These are phyloP conservation scores for Aspergillus cejpii DNA, from an alignment of 2,329 filamentous ascomycete genomes.

Conservation along the genomic window DNA sequence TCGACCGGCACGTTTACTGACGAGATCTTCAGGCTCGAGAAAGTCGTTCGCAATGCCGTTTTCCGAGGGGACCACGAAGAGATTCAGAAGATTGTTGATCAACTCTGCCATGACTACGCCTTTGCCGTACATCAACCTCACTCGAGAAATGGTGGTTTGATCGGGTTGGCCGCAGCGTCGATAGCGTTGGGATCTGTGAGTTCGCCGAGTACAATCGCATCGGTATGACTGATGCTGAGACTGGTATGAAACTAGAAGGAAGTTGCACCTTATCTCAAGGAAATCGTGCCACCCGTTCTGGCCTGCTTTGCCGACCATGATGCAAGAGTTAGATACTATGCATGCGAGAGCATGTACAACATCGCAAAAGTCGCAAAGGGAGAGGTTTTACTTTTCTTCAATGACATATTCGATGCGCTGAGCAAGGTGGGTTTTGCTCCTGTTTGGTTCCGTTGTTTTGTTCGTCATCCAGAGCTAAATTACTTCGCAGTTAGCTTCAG, in stretches of 20 bases:
- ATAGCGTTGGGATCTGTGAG: conserved; percentile 88
- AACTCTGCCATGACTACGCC: conserved; percentile 95
- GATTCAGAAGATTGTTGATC: conserved; percentile 83
- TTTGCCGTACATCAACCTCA: conserved; percentile 96
- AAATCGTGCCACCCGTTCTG: conserved; percentile 91
- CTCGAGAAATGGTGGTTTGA: conserved; percentile 90
- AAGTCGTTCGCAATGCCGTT: conserved; percentile 77
- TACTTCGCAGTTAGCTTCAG: conserved; percentile 68
- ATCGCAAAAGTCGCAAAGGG: conserved; percentile 99
- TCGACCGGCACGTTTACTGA: not conserved
- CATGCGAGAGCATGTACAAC: conserved; percentile 99
- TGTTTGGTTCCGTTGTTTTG: not conserved
- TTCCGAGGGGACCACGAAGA: conserved; percentile 67
- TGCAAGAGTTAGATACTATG: conserved; percentile 94
- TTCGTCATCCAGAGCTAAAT: conserved; percentile 11
- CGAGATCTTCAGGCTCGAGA: conserved; percentile 63
- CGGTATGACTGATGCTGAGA: conserved; percentile 4
- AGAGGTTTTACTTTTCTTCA: conserved; percentile 94
- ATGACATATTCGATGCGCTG: conserved; percentile 93
- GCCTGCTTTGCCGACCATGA: conserved; percentile 98
- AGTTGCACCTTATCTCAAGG: conserved; percentile 80
- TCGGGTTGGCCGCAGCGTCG: conserved; percentile 88
- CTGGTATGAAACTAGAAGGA: conserved; percentile 53
- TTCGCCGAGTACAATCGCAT: conserved; percentile 18
- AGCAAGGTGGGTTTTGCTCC: conserved; percentile 63